Evolutionary conservation across 768 basidiomycete genomes (phyloP), one percentile per base, ranked within the genome.

Genomic region (Coprinopsis marcescibilis): DNA sequence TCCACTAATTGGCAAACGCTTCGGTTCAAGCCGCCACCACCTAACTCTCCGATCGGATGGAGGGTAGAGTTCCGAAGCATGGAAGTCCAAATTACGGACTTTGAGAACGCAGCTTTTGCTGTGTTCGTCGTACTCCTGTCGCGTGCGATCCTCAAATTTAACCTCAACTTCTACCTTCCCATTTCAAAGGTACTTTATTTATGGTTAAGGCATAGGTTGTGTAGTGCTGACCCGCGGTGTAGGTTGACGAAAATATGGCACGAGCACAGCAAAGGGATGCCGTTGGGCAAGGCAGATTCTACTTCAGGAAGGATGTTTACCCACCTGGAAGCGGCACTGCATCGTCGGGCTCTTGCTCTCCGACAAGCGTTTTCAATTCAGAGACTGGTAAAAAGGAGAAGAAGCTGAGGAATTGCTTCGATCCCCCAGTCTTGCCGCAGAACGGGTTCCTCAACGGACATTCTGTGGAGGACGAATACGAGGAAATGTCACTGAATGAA

Each of bases 1-100:
- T 98, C 96, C 2, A 99, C 96, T 3, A 99, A 99, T 59, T 99
- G 96, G 96, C 96, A 99, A 68, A 97, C 96, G 0, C 73, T 99
- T 25, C 81, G 96, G 39, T 99, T 99, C 78, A 99, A 99, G 63
- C 96, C 96, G 2, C 96, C 96, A 11, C 95, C 96, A 21, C 84
- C 89, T 3, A 83, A 88, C 45, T 92, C 95, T 4, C 63, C 81
- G 5, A 97, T 98, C 45, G 96, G 95, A 25, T 99, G 96, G 96
- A 77, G 96, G 32, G 95, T 98, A 3, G 96, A 99, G 63, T 99
- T 99, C 67, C 76, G 96, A 48, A 91, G 89, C 62, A 98, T 98
- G 96, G 96, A 99, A 63, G 93, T 98, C 2, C 96, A 98, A 60
- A 79, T 97, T 61, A 98, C 96, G 7, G 96, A 99, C 67, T 99